phyloP scores from a whole-genome alignment of 2,329 filamentous ascomycete genomes.

The Aspergillus niger region DNA sequence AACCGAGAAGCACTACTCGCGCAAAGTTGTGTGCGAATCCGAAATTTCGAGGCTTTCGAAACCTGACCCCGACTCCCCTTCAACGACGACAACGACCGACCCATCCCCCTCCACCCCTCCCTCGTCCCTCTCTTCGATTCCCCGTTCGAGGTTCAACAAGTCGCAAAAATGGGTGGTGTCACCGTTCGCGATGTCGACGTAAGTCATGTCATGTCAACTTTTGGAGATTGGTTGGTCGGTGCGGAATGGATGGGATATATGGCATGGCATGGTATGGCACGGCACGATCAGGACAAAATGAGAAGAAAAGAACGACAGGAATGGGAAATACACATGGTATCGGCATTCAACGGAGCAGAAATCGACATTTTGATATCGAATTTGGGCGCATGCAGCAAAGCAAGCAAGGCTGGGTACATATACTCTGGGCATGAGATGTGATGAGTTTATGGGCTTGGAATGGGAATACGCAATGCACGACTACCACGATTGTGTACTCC shows the following conservation, averaged over 20 bases:
- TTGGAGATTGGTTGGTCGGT: not conserved
- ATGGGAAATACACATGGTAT: no score
- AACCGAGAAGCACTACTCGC: slow-evolving; percentile 34
- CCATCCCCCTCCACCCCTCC: slow-evolving; percentile 23
- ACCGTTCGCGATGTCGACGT: slow-evolving; percentile 68
- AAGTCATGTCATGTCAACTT: slow-evolving; percentile 36
- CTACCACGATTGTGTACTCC: no score
- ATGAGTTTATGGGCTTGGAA: no score
- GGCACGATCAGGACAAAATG: not conserved
- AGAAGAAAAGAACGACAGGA: not conserved
- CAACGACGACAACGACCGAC: slow-evolving; percentile 44
- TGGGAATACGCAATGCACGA: no score
- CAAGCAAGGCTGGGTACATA: no score
- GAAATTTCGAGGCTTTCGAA: slow-evolving; percentile 43
- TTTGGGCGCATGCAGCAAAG: no score
- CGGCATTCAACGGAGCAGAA: no score
- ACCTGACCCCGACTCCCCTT: slow-evolving; percentile 33
- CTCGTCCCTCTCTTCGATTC: slow-evolving; percentile 36
- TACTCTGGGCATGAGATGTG: no score
- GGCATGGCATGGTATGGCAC: slow-evolving; percentile 12
- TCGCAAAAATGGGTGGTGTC: slow-evolving; percentile 67
- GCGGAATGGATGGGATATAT: slow-evolving; percentile 3
- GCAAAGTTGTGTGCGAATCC: slow-evolving; percentile 35
- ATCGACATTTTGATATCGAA: no score
- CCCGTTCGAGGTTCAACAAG: slow-evolving; percentile 33